Percentiles rank a stretch among this genome's conserved stretches.
Evolutionary conservation across 2,329 filamentous ascomycete genomes (phyloP).

Genomic region (Berkeleyomyces basicola): DNA sequence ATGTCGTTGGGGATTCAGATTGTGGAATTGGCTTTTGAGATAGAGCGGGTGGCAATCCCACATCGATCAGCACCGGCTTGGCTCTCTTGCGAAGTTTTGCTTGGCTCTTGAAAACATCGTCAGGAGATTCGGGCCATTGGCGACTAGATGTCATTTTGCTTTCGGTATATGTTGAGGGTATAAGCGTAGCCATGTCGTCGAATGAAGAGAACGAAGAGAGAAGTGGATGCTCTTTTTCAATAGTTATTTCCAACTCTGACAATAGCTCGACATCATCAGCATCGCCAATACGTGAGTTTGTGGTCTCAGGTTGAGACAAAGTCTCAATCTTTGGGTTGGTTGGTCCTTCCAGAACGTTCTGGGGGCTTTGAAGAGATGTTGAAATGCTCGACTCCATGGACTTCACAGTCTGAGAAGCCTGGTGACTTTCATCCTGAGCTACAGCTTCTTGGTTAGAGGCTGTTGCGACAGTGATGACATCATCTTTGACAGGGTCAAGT

Average conservation of each 20-base stretch:
- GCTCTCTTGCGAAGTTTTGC: neutral
- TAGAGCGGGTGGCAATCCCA: neutral
- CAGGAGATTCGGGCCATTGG: conserved; percentile 4
- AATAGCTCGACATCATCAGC: neutral
- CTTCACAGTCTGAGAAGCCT: neutral
- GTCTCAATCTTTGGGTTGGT: neutral
- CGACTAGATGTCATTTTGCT: conserved; percentile 6
- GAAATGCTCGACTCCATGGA: neutral
- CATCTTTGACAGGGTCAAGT: neutral
- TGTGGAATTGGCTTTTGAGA: neutral
- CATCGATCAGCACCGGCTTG: neutral
- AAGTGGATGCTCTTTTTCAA: conserved; percentile 8
- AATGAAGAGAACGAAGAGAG: neutral
- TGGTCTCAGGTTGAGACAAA: neutral
- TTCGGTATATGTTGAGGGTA: conserved; percentile 5
- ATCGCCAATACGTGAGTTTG: neutral
- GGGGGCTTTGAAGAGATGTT: neutral
- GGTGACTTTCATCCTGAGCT: neutral
- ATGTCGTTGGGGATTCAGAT: neutral
- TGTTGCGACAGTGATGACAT: neutral
- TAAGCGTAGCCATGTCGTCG: conserved; percentile 5
- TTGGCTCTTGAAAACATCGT: conserved; percentile 9
- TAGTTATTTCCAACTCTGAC: conserved; percentile 16
- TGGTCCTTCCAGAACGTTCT: neutral
- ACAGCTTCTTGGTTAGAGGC: neutral